phyloP scores from a whole-genome alignment of 2,329 filamentous ascomycete species.

The Microascus cirrosus region DNA sequence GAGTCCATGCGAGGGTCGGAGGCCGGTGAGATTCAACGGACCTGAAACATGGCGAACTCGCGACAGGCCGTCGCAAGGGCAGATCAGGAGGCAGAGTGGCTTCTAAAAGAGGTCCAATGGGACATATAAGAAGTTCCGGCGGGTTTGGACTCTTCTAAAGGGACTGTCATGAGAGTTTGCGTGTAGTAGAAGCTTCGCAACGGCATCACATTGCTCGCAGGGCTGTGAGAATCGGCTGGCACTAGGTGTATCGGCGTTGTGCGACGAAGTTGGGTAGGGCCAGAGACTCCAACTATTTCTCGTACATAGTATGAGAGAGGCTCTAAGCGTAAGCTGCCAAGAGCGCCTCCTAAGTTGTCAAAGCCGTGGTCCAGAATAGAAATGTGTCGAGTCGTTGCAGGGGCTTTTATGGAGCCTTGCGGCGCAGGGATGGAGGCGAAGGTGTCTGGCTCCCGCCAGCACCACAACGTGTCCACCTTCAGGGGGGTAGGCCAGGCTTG shows the following conservation, averaged over 20 bases:
- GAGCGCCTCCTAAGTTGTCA: background rate
- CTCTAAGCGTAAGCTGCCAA: background rate
- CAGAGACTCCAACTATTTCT: background rate
- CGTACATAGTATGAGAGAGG: background rate
- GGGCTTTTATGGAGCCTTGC: background rate
- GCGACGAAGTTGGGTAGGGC: background rate
- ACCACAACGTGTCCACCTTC: background rate
- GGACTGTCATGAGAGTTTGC: background rate
- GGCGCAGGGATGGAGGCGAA: background rate
- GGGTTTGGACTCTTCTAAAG: background rate
- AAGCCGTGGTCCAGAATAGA: background rate
- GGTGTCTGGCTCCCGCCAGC: background rate
- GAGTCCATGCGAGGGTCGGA: background rate
- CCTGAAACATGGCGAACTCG: constrained; percentile 11
- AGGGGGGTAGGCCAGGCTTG: background rate
- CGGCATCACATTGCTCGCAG: background rate
- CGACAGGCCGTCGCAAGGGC: background rate
- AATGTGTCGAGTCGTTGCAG: background rate
- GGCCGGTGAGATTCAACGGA: background rate
- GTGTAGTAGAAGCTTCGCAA: background rate
- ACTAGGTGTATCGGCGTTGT: background rate
- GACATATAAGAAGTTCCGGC: background rate
- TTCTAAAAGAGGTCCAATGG: background rate
- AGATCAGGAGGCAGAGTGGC: background rate
- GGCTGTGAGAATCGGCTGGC: background rate